Evolutionary conservation across 352 stramenopile genomes (phyloP).

Genomic region (Phytopythium aichiense): DNA sequence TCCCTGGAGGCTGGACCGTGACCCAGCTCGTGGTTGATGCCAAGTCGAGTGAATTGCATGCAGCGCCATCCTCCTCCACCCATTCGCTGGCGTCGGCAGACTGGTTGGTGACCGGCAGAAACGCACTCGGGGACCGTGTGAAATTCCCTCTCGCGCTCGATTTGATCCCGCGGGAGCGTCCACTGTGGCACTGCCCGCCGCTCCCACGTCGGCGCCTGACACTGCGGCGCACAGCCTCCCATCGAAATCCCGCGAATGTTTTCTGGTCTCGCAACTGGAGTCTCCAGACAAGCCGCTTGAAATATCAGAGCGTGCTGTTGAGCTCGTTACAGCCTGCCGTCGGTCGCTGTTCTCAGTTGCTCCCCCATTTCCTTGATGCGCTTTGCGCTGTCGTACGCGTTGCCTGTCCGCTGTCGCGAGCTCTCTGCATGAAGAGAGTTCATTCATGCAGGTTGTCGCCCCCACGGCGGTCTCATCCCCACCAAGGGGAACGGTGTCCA

Average conservation of each 20-base stretch:
- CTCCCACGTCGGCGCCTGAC: not conserved
- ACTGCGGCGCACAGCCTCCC: not conserved
- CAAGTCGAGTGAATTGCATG: no score
- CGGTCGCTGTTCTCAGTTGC: no score
- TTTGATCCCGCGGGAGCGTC: not conserved
- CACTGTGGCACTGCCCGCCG: not conserved
- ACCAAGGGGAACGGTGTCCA: no score
- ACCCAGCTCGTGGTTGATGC: no score
- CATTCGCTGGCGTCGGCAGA: not conserved
- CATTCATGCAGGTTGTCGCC: not conserved
- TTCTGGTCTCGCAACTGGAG: no score
- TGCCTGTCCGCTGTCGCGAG: not conserved
- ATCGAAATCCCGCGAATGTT: no score
- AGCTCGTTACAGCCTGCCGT: no score
- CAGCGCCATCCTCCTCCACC: no score
- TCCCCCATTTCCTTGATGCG: no score
- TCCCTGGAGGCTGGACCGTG: no score
- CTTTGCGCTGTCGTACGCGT: not conserved
- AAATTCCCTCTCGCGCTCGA: not conserved
- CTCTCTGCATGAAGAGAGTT: not conserved
- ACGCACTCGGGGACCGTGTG: not conserved
- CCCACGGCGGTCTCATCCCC: not conserved
- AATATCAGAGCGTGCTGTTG: no score
- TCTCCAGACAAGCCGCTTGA: no score
- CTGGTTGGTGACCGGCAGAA: not conserved